A percentile compares a stretch with the other conserved stretches of the same genome.
Evolutionary conservation across 1,284 basidiomycete genomes (phyloP).

Genomic region (Ganoderma lucidum): DNA sequence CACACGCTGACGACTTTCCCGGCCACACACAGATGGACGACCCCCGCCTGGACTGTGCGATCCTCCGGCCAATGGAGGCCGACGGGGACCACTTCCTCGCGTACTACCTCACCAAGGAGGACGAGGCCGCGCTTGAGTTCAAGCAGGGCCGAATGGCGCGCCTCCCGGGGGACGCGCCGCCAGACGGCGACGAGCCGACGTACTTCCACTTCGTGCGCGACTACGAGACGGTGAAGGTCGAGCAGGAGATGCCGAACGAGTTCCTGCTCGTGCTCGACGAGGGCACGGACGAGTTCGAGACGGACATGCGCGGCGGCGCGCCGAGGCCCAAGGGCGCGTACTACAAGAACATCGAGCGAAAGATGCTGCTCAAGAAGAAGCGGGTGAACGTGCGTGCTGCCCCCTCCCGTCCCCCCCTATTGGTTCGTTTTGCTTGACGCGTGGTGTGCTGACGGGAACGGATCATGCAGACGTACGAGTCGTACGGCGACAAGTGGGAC

Average conservation of each 20-base stretch:
- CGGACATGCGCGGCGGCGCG: conserved; percentile 30
- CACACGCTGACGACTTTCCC: conserved; percentile 7
- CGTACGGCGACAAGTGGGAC: conserved; percentile 82
- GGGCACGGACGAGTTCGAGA: conserved; percentile 53
- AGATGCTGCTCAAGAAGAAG: conserved; percentile 88
- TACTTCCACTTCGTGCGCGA: conserved; percentile 80
- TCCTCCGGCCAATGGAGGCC: conserved; percentile 86
- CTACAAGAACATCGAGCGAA: conserved; percentile 88
- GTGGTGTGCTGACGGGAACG: neutral
- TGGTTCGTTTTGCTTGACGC: neutral
- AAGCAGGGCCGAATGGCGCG: conserved; percentile 39
- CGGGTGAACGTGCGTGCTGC: conserved; percentile 69
- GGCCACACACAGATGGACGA: conserved; percentile 62
- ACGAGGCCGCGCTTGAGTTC: conserved; percentile 54
- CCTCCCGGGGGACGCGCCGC: conserved; percentile 49
- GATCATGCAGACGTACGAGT: conserved; percentile 61
- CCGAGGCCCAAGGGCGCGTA: conserved; percentile 66
- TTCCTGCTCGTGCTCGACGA: conserved; percentile 81
- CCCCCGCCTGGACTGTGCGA: conserved; percentile 83
- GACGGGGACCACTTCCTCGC: conserved; percentile 89
- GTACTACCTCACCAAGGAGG: conserved; percentile 88
- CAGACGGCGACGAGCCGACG: conserved; percentile 65
- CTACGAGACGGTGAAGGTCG: conserved; percentile 85
- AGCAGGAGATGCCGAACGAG: conserved; percentile 86
- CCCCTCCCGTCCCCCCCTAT: neutral